These are phyloP conservation scores for Phytophthora pluvialis DNA, from an alignment of 352 stramenopile species.

Conservation along the genomic window DNA sequence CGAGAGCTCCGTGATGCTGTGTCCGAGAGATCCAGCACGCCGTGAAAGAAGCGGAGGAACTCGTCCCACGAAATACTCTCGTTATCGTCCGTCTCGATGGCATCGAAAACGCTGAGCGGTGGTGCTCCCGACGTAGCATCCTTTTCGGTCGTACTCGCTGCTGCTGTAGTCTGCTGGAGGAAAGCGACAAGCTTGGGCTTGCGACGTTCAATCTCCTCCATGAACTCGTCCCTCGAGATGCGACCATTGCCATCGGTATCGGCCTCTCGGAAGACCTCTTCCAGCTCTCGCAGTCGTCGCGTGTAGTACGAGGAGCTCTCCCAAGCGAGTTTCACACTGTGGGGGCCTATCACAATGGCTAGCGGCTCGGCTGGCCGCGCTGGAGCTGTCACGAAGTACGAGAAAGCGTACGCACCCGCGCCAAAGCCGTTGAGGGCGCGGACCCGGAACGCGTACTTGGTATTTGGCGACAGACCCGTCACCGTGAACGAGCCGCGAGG, in stretches of 20 bases:
- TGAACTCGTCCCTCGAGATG: conserved; percentile 86
- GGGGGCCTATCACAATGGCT: conserved; percentile 62
- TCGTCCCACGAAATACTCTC: conserved; percentile 89
- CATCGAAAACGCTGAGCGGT: conserved; percentile 85
- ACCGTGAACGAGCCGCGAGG: conserved; percentile 81
- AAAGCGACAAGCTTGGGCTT: conserved; percentile 81
- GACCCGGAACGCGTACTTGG: conserved; percentile 90
- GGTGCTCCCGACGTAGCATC: conserved; percentile 15
- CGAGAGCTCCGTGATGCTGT: conserved; percentile 30
- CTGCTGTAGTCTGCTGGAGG: conserved; percentile 62
- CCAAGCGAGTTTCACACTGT: conserved; percentile 83
- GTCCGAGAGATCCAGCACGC: conserved; percentile 49
- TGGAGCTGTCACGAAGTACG: conserved; percentile 86
- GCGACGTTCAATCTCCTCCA: conserved; percentile 83
- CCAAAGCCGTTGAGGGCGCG: conserved; percentile 93
- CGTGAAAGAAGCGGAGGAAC: conserved; percentile 82
- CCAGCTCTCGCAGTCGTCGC: conserved; percentile 72
- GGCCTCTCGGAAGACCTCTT: conserved; percentile 82
- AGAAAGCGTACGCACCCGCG: conserved; percentile 84
- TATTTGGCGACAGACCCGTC: conserved; percentile 76
- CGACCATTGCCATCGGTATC: conserved; percentile 75
- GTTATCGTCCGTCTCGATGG: conserved; percentile 91
- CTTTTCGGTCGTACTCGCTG: neutral
- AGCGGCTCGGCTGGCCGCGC: conserved; percentile 70
- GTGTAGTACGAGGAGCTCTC: conserved; percentile 74